phyloP scores from a whole-genome alignment of 768 basidiomycete genomes.

The Mycena metata region DNA sequence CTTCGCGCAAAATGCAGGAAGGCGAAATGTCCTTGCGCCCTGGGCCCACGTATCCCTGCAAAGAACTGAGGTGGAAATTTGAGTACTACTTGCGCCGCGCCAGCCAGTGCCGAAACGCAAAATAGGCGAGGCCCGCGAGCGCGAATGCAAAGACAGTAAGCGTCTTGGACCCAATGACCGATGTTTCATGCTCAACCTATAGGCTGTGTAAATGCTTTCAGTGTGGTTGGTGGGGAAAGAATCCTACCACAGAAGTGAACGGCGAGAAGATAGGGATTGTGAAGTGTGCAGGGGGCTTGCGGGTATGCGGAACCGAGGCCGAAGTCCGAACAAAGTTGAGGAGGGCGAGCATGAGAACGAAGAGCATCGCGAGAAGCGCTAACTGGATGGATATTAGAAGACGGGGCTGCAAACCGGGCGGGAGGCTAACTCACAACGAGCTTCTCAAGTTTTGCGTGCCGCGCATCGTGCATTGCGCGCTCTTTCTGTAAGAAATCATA shows the following conservation, averaged over 20 bases:
- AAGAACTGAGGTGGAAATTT: no score
- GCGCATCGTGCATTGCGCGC: constrained; percentile 59
- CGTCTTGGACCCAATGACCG: constrained; percentile 65
- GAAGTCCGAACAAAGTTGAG: constrained; percentile 51
- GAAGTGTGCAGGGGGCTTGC: constrained; percentile 67
- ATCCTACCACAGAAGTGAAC: constrained; percentile 79
- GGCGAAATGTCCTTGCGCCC: no score
- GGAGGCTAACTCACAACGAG: constrained; percentile 59
- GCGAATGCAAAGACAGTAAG: constrained; percentile 58
- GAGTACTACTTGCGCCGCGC: constrained; percentile 19
- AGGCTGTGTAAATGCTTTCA: not conserved
- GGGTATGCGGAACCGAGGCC: constrained; percentile 42
- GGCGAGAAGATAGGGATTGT: constrained; percentile 85
- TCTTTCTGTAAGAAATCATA: constrained; percentile 56
- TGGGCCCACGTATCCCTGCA: no score
- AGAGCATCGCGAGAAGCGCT: constrained; percentile 51
- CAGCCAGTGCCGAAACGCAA: constrained; percentile 60
- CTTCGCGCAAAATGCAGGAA: no score
- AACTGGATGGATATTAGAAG: constrained; percentile 39
- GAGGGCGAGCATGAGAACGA: constrained; percentile 52
- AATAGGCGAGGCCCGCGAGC: constrained; percentile 56
- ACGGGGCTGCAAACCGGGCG: not conserved
- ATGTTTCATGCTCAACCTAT: constrained; percentile 85
- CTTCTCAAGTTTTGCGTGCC: constrained; percentile 64
- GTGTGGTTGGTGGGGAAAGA: not conserved